Conservation (phyloP, 257 asterid genomes). For the Osmanthus fragrans region DNA sequence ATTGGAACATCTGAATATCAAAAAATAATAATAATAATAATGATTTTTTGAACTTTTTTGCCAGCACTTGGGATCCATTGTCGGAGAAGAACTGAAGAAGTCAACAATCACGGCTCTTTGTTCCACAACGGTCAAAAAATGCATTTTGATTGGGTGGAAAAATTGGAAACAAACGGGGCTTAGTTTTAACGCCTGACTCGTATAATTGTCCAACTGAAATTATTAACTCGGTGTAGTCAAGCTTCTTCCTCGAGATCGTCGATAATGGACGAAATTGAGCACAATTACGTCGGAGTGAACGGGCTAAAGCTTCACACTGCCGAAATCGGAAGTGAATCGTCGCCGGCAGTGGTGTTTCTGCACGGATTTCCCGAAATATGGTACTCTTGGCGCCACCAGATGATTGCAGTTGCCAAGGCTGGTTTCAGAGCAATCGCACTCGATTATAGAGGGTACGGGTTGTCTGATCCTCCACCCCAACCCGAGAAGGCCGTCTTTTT, state of each 20-base stretch:
- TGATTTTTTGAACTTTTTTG: too few species aligned
- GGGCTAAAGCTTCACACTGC: constrained; percentile 8
- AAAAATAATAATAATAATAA: too few species aligned
- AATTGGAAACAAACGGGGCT: too few species aligned
- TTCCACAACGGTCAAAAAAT: too few species aligned
- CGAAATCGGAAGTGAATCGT: constrained; percentile 6
- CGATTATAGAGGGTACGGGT: constrained; percentile 40
- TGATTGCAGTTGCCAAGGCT: constrained; percentile 31
- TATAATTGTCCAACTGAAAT: background rate
- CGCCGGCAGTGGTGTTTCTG: constrained; percentile 34
- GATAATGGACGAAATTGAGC: constrained; percentile 10
- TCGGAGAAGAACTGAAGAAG: too few species aligned
- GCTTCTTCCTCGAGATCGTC: background rate
- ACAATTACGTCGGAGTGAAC: constrained; percentile 7
- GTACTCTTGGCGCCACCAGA: constrained; percentile 46
- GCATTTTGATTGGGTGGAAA: too few species aligned
- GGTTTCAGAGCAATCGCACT: constrained; percentile 43
- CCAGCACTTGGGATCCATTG: too few species aligned
- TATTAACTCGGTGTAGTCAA: background rate
- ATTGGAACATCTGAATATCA: too few species aligned
- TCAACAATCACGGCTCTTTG: too few species aligned
- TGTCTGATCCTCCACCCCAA: constrained; percentile 27
- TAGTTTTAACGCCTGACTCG: too few species aligned
- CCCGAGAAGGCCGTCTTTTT: constrained; percentile 27
- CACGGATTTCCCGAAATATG: constrained; percentile 49